A percentile compares a stretch with the other conserved stretches of the same genome.
Conservation (phyloP, 129 eudicot genomes). For the Centrapalus pauciflorus region DNA sequence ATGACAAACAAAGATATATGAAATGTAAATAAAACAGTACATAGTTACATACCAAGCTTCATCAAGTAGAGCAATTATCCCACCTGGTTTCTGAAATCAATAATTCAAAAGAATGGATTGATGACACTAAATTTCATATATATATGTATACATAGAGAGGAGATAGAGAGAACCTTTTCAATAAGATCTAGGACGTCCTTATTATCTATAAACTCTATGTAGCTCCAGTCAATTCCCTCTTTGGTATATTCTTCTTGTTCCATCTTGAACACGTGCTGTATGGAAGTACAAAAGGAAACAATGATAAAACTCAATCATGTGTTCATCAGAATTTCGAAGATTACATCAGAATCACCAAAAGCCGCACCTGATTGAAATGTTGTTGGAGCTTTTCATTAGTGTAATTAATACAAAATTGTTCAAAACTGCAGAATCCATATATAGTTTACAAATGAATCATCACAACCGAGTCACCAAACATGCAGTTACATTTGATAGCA, state of each 20-base stretch:
- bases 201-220: conserved; percentile 96
- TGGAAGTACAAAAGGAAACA: conserved; percentile 14
- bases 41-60: conserved; percentile 74
- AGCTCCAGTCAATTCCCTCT: conserved; percentile 98
- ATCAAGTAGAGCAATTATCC: conserved; percentile 93
- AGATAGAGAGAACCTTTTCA: conserved; percentile 87
- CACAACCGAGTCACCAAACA: conserved; percentile 1
- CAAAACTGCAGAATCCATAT: conserved; percentile 66
- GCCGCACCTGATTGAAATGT: conserved; percentile 86
- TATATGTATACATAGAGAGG: no score
- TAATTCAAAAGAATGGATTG: background rate
- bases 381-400: conserved; percentile 98
- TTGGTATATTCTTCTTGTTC: conserved; percentile 97
- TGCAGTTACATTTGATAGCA: background rate
- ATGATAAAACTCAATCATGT: conserved; percentile 1
- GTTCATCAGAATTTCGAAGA: background rate
- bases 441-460: conserved; percentile 7
- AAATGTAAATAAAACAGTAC: conserved; percentile 2
- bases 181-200: conserved; percentile 95
- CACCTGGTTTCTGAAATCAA: conserved; percentile 96
- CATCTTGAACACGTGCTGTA: conserved; percentile 93
- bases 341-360: conserved; percentile 15
- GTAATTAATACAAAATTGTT: conserved; percentile 95
- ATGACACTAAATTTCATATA: background rate
- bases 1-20: conserved; percentile 7